Evolutionary conservation across 1,284 basidiomycete genomes (phyloP).

Genomic region (Sporisorium sorghi): DNA sequence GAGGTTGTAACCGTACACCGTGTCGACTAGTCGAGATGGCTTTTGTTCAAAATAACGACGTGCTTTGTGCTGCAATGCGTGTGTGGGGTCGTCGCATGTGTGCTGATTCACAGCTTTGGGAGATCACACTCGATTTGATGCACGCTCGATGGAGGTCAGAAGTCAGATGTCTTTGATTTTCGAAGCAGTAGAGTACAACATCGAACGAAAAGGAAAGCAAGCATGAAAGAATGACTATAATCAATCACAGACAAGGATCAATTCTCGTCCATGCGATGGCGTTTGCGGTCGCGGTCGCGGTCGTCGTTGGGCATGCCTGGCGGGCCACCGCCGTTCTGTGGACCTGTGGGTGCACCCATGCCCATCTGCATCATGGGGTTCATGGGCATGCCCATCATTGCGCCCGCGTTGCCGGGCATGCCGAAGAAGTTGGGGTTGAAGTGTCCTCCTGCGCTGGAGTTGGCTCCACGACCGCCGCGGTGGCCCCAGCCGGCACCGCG

Average conservation of each 20-base stretch:
- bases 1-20: too few species aligned
- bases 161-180: too few species aligned
- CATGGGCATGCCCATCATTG: slow-evolving; percentile 50
- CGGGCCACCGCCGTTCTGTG: neutral
- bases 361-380: slow-evolving; percentile 18
- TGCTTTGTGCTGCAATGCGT: neutral
- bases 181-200: slow-evolving; percentile 7
- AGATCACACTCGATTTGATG: too few species aligned
- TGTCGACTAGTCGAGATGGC: neutral
- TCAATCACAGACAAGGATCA: slow-evolving; percentile 2
- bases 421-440: slow-evolving; percentile 61
- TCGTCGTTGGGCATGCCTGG: slow-evolving; percentile 21
- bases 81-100: too few species aligned
- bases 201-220: neutral
- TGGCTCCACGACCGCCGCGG: slow-evolving; percentile 28
- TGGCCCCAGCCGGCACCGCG: slow-evolving; percentile 21
- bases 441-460: slow-evolving; percentile 20
- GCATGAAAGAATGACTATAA: too few species aligned
- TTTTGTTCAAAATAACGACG: neutral
- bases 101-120: too few species aligned
- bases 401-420: slow-evolving; percentile 23
- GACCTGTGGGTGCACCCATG: neutral
- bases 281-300: slow-evolving; percentile 52
- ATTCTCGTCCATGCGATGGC: slow-evolving; percentile 57
- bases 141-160: too few species aligned